Evolutionary conservation across 768 basidiomycete genomes (phyloP), one percentile per base, ranked within the genome.

Genomic region (Podaxis sp.): DNA sequence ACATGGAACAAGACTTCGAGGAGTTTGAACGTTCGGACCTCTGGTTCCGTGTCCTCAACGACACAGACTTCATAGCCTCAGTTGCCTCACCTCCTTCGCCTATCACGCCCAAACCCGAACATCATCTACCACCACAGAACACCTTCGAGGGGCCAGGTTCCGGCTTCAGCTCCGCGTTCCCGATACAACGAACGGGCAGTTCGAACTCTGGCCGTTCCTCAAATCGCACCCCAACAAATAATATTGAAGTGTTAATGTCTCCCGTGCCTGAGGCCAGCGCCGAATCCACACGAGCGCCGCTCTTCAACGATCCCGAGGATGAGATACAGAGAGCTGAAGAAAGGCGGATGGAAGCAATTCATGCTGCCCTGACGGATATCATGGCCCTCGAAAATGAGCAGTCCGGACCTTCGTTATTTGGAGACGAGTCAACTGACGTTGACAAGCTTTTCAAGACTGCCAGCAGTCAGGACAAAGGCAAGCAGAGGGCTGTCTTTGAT

Each of bases 291-390:
- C 81, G 92, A 51, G 86, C 89, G 0, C 92, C 92, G 7, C 79
- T 96, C 22, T 95, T 96, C 65, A 86, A 89, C 66, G 90, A 93
- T 68, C 87, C 90, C 1, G 88, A 90, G 64, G 90, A 93, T 63
- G 84, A 80, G 63, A 77, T 77, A 65, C 87, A 89, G 52, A 82
- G 87, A 53, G 87, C 85, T 52, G 90, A 96, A 73, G 85, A 90
- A 57, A 83, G 90, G 67, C 82, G 94, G 42, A 97, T 99, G 87
- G 94, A 95, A 68, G 96, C 96, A 2, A 97, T 99, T 19, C 95
- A 95, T 69, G 95, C 95, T 7, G 97, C 97, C 3, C 79, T 99
- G 65, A 95, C 93, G 9, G 93, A 96, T 71, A 98, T 99, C 72
- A 95, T 99, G 69, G 93, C 94, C 2, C 80, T 90, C 44, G 93